These are phyloP conservation scores for Gleditsia sinensis DNA, from an alignment of 306 rosid genomes.

Conservation along the genomic window DNA sequence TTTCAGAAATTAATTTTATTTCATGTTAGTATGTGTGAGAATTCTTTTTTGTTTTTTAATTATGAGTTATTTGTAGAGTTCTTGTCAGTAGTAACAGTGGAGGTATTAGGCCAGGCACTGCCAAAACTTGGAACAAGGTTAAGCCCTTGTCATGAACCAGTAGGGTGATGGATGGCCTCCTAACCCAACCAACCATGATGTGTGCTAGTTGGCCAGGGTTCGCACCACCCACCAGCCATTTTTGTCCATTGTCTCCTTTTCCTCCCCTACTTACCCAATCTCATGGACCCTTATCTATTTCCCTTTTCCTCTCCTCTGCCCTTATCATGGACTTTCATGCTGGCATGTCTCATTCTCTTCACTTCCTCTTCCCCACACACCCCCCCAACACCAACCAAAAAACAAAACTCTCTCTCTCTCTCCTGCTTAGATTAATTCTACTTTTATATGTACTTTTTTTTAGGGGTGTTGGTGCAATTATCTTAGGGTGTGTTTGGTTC, in stretches of 20 bases:
- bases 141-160: too few species aligned
- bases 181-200: slow-evolving; percentile 39
- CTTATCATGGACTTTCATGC: slow-evolving; percentile 39
- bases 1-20: too few species aligned
- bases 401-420: background rate
- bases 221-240: slow-evolving; percentile 37
- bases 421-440: slow-evolving; percentile 9
- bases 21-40: too few species aligned
- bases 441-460: slow-evolving; percentile 2
- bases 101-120: too few species aligned
- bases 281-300: slow-evolving; percentile 36
- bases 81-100: too few species aligned
- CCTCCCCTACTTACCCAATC: slow-evolving; percentile 37
- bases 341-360: slow-evolving; percentile 35
- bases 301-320: slow-evolving; percentile 34
- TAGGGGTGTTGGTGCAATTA: slow-evolving; percentile 23
- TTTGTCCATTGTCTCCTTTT: slow-evolving; percentile 30
- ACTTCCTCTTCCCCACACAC: slow-evolving; percentile 9
- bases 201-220: slow-evolving; percentile 44
- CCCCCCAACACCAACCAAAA: background rate
- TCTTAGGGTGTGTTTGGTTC: too few species aligned
- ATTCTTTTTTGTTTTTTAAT: too few species aligned
- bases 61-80: too few species aligned
- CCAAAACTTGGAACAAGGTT: too few species aligned
- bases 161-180: slow-evolving; percentile 32